Base-by-base conservation (phyloP, 208 protist species). In the Trypanosoma congolense region DNA sequence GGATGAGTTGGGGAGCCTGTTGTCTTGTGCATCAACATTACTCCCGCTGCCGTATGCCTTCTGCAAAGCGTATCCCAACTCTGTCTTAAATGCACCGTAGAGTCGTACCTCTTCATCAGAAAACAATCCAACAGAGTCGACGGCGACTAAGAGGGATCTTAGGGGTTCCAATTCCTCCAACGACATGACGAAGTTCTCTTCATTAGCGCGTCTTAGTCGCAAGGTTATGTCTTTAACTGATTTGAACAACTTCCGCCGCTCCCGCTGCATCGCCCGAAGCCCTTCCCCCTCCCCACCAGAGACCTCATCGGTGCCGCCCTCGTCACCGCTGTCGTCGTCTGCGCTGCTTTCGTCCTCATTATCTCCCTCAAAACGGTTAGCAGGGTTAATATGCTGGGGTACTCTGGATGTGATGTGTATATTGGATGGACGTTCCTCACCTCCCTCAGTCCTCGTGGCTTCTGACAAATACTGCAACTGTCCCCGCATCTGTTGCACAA, bases 201-300 rank as follows among this genome's bases (percentile, higher is more conserved):
- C 43, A 9, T 66, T 56, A 4, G 68, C 59, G 3, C 38, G 35
- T 22, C 60, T 10, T 40, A 82, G 45, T 52, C 80, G 70, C 2
- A 50, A 30, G 2, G 50, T 57, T 57, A 82, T 80, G 18, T 75
- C 74, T 26, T 42, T 31, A 38, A 81, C 50, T 19, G 61, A 43
- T 4, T 12, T 54, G 49, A 66, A 78, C 21, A 73, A 40, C 24
- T 43, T 35, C 22, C 30, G 31, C 35, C 58, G 40, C 42, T 72
- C 54, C 18, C 28, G 16, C 9, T 22, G 10, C 28, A 56, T 35
- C 1, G 19, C 29, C 22, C 26, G 24, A 6, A 19, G 21, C 14
- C 18, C 29, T 55, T n/a, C 38, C 25, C 3, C 18, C 53, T 38
- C 46, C 29, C 51, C 46, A 29, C 28, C 29, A 21, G 33, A 21